A percentile compares a stretch with the other conserved stretches of the same genome.
These are phyloP conservation scores for Erodium moschatum DNA, from an alignment of 441 rosid species.

Conservation along the genomic window DNA sequence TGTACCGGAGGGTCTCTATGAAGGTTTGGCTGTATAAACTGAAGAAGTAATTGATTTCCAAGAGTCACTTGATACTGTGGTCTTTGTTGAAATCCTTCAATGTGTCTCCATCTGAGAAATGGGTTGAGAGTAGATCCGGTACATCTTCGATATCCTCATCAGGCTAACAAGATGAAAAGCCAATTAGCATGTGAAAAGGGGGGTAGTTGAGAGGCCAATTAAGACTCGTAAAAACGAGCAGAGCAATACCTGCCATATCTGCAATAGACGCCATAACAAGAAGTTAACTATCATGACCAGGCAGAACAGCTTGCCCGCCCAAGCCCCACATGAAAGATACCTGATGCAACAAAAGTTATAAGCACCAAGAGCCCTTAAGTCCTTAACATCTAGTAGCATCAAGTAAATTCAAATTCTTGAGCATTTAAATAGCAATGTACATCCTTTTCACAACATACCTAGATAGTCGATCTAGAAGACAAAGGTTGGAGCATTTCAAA, in stretches of 20 bases:
- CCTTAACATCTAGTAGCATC: neutral
- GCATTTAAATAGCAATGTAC: neutral
- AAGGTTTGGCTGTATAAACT: neutral
- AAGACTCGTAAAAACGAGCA: neutral
- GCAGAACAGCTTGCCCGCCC: constrained; percentile 94
- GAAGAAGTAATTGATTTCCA: neutral
- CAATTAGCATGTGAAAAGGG: neutral
- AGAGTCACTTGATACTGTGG: neutral
- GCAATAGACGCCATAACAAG: constrained; percentile 61
- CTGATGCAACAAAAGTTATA: constrained; percentile 25
- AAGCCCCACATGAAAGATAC: constrained; percentile 82
- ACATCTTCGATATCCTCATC: too few species aligned
- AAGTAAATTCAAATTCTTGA: too few species aligned
- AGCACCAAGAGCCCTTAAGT: neutral
- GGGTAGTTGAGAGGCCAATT: neutral
- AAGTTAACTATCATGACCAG: constrained; percentile 85
- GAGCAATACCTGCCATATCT: constrained; percentile 46
- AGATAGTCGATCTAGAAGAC: constrained; percentile 50
- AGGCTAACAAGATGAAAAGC: neutral
- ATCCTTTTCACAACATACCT: constrained; percentile 35
- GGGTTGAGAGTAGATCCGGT: constrained; percentile 8
- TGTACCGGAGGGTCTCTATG: neutral
- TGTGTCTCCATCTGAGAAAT: constrained; percentile 22
- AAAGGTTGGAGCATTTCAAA: constrained; percentile 54
- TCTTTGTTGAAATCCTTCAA: constrained; percentile 7